Evolutionary conservation across 2,329 filamentous ascomycete species (phyloP), one percentile per base, ranked within the genome.

Genomic region (Lecanicillium sp.): DNA sequence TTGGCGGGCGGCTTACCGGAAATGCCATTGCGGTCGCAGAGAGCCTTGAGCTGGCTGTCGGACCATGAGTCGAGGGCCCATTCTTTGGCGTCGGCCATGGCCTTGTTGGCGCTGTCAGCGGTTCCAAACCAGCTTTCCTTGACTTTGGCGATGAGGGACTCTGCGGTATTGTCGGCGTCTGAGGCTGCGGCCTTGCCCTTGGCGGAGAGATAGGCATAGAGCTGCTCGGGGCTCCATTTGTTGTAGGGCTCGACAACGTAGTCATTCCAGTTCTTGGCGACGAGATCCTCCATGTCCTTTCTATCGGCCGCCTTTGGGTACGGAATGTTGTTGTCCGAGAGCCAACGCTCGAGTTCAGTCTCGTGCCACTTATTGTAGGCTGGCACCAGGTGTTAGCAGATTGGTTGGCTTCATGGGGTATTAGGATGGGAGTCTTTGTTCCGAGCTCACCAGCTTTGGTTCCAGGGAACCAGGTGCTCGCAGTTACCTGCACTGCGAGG

Each of bases 361-460:
- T 97, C 83, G 55, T 97, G 90, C 92, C 92, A 98, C 62, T 92
- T 96, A 68, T 97, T 96, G 73, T 97, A 97, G 13, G 83, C 90
- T 95, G 56, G 35, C 15, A 5, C 6, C 17, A 33, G 5, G 5
- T 18, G 30, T 11, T 11, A 10, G 18, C 15, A n/a, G n/a, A n/a
- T n/a, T n/a, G n/a, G n/a, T n/a, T n/a, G n/a, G n/a, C n/a, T n/a
- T n/a, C n/a, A n/a, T n/a, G n/a, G n/a, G n/a, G n/a, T n/a, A n/a
- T n/a, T n/a, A n/a, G n/a, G n/a, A n/a, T n/a, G n/a, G n/a, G n/a
- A n/a, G n/a, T n/a, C n/a, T n/a, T 39, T 36, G 15, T 36, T 13
- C 6, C 17, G 19, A 12, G 18, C 84, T 53, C 74, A 94, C 89
- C 83, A 56, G 87, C 71, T 64, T 87, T 92, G 58, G 76, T 51